Percentiles rank a stretch among this genome's conserved stretches.
These are phyloP conservation scores for Bjerkandera adusta DNA, from an alignment of 1,284 basidiomycete species.

Conservation along the genomic window DNA sequence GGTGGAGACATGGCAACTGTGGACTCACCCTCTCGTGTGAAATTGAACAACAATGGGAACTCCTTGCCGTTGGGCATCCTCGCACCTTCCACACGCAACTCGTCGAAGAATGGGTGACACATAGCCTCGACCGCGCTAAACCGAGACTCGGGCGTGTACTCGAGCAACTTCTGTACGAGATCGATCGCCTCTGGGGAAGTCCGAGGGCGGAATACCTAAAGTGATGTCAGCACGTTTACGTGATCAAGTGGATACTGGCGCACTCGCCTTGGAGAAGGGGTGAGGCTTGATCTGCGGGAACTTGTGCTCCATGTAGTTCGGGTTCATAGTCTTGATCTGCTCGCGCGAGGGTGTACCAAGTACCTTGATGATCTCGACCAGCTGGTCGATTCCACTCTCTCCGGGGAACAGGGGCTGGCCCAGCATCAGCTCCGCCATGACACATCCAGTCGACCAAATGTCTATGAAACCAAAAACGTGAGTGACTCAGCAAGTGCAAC, in stretches of 20 bases:
- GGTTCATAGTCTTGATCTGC: slow-evolving; percentile 99
- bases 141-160: slow-evolving; percentile 95
- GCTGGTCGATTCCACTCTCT: slow-evolving; percentile 99
- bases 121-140: slow-evolving; percentile 92
- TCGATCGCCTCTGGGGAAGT: slow-evolving; percentile 97
- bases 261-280: slow-evolving; percentile 83
- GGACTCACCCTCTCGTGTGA: slow-evolving; percentile 89
- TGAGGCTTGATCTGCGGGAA: slow-evolving; percentile 99
- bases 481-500: slow-evolving; percentile 1
- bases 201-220: slow-evolving; percentile 95
- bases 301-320: slow-evolving; percentile 99
- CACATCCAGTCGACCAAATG: slow-evolving; percentile 99
- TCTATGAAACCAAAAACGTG: slow-evolving; percentile 46
- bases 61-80: slow-evolving; percentile 97
- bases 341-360: slow-evolving; percentile 97
- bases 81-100: slow-evolving; percentile 85
- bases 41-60: slow-evolving; percentile 93
- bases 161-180: slow-evolving; percentile 90
- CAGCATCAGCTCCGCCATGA: slow-evolving; percentile 99
- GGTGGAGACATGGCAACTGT: too few relatives aligned
- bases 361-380: slow-evolving; percentile 99
- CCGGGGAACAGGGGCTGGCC: slow-evolving; percentile 99
- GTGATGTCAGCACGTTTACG: slow-evolving; percentile 3
- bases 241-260: not conserved
- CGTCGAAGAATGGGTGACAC: slow-evolving; percentile 97